phyloP scores from a whole-genome alignment of 2,329 filamentous ascomycete genomes.

The Calycina herbarum region DNA sequence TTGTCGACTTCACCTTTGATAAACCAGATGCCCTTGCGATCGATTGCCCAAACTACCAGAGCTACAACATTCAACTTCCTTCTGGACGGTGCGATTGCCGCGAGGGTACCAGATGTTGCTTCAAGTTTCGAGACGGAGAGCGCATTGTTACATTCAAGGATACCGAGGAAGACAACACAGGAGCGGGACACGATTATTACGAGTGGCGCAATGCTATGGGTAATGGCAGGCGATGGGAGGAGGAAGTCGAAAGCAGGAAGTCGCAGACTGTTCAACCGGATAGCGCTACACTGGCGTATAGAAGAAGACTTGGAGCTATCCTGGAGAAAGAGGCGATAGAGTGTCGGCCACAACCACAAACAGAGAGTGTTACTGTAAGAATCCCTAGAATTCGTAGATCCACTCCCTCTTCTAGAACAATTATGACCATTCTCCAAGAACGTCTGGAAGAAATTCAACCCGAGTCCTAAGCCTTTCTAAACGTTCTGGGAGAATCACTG shows the following conservation, averaged over 20 bases:
- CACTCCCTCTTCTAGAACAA: neutral
- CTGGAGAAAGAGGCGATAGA: neutral
- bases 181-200: neutral
- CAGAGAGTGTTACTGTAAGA: neutral
- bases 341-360: neutral
- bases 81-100: neutral
- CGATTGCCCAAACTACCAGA: neutral
- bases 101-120: neutral
- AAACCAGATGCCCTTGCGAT: neutral
- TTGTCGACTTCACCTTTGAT: neutral
- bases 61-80: neutral
- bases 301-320: neutral
- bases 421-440: too few species aligned
- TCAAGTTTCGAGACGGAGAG: neutral
- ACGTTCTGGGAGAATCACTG: too few species aligned
- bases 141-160: slow-evolving; percentile 8
- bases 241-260: neutral
- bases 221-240: neutral
- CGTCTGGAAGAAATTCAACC: too few species aligned
- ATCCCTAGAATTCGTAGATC: too few species aligned
- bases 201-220: neutral
- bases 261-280: neutral
- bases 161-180: neutral
- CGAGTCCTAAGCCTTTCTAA: too few species aligned
- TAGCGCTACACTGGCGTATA: neutral